Evolutionary conservation across 306 rosid species (phyloP).

Genomic region (Coriaria nepalensis): DNA sequence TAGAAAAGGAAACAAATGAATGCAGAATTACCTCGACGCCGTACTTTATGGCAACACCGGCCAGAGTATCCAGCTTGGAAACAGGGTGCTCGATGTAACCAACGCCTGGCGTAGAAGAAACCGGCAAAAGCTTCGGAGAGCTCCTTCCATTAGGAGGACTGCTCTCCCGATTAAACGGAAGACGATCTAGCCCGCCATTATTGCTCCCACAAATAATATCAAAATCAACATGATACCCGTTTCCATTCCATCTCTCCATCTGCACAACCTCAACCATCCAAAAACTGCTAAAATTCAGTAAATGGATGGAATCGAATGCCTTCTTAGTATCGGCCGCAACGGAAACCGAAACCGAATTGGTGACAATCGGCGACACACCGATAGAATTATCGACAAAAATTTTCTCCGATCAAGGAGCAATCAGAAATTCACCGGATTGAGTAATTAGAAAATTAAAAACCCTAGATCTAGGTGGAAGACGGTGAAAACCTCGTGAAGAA

Average conservation of each 20-base stretch:
- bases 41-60: slow-evolving; percentile 15
- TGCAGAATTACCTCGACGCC: slow-evolving; percentile 16
- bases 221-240: not conserved
- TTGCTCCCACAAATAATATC: not conserved
- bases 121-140: not conserved
- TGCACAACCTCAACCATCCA: slow-evolving; percentile 2
- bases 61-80: slow-evolving; percentile 16
- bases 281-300: not conserved
- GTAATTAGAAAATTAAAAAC: not conserved
- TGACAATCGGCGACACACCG: not conserved
- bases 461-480: not conserved
- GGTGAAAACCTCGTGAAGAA: not conserved
- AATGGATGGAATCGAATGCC: not conserved
- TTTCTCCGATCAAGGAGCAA: too few species aligned
- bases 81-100: slow-evolving; percentile 13
- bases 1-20: not conserved
- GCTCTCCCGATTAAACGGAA: not conserved
- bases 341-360: not conserved
- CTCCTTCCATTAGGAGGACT: not conserved
- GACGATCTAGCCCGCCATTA: not conserved
- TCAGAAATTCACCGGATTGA: too few species aligned
- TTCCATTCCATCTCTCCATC: slow-evolving; percentile 2
- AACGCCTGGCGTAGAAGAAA: not conserved
- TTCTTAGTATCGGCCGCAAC: not conserved
- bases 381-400: not conserved